Evolutionary conservation across 108 stramenopile species (phyloP), one percentile per base, ranked within the genome.

Genomic region (Chaetoceros muelleri): DNA sequence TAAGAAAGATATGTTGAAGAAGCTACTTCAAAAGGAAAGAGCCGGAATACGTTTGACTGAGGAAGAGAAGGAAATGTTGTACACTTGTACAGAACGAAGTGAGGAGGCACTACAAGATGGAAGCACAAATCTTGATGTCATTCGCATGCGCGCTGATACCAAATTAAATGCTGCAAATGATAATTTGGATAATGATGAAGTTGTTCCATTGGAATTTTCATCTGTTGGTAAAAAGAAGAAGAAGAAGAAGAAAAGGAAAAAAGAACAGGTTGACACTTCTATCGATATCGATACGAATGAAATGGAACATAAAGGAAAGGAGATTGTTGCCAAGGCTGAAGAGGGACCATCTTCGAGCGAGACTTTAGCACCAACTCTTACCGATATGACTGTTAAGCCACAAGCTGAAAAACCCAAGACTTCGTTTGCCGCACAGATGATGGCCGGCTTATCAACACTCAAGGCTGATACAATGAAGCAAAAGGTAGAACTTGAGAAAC

Each of bases 51-150:
- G 51, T 29, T 61, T 89, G 44, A 83, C 80, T 8, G 46, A 70
- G 44, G 84, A 87, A 34, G 87, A 93, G 66, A 58, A 69, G 56
- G 81, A 75, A 46, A 40, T 82, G 26, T 60, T 93, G 18, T 89
- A 84, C 58, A 69, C 70, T 18, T 60, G 71, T 21, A 26, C 30
- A 21, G 64, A 44, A 23, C 34, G 3, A 24, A 40, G 53, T 20
- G 55, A 63, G 31, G 74, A 76, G 47, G 71, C 62, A 0, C 71
- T 58, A 5, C 3, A 27, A 2, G 30, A 19, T 1, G 55, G 47
- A 10, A 40, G 5, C 5, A 5, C 5, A 40, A 40, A 40, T 40
- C 8, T 10, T 13, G 13, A 40, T 10, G 34, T 40, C 5, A 57
- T 61, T 48, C n/a, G n/a, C n/a, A n/a, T n/a, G n/a, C n/a, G n/a